Percentiles rank a stretch among this genome's conserved stretches.
Evolutionary conservation across 108 stramenopile genomes (phyloP).

Genomic region (Hondaea fermentalgiana): DNA sequence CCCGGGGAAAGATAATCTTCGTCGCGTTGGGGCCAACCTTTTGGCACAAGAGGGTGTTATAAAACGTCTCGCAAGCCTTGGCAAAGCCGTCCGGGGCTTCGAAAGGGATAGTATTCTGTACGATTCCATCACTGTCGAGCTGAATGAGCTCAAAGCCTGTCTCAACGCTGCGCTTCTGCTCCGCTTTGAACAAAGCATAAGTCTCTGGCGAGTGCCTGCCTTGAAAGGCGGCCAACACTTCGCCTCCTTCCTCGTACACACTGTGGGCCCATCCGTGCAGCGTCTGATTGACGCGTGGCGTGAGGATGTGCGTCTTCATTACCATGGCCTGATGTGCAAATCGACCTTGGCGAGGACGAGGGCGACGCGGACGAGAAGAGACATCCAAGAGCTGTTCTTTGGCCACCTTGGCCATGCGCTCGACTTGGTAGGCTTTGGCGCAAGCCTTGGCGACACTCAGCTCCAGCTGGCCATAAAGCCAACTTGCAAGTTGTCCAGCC

Average conservation of each 20-base stretch:
- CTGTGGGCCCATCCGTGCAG: not conserved
- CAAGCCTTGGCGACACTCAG: not conserved
- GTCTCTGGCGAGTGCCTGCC: not conserved
- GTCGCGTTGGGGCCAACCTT: not conserved
- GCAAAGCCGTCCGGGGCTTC: not conserved
- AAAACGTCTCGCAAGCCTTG: not conserved
- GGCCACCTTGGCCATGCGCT: not conserved
- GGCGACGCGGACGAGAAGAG: not conserved
- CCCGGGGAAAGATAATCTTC: not conserved
- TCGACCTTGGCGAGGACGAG: not conserved
- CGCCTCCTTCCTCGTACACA: not conserved
- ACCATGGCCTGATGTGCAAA: not conserved
- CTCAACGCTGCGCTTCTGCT: not conserved
- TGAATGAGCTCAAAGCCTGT: not conserved
- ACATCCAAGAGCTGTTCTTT: not conserved
- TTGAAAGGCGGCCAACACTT: not conserved
- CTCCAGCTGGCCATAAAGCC: not conserved
- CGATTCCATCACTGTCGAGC: not conserved
- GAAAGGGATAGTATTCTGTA: not conserved
- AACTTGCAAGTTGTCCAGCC: not conserved
- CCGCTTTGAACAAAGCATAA: not conserved
- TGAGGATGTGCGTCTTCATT: not conserved
- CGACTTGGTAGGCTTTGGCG: not conserved
- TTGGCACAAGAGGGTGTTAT: not conserved
- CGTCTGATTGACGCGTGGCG: not conserved